phyloP scores from a whole-genome alignment of 2,329 filamentous ascomycete species.

The Chaetoscypha palmicola region DNA sequence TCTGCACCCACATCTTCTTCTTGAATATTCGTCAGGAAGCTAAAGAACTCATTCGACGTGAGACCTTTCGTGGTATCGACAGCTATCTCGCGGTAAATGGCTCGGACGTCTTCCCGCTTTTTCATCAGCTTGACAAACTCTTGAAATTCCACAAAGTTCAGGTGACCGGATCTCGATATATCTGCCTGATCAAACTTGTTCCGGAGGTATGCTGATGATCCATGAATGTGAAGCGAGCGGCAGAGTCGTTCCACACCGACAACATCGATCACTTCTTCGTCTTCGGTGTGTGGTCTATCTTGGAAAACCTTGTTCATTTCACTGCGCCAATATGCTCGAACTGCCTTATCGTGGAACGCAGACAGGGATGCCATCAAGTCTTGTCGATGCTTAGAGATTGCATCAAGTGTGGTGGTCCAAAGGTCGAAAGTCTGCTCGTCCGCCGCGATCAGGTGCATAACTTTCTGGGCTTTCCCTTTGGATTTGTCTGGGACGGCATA shows the following conservation, averaged over 20 bases:
- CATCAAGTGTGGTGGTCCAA: conserved; percentile 80
- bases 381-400: conserved; percentile 78
- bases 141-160: conserved; percentile 77
- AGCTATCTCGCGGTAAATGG: conserved; percentile 60
- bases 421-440: conserved; percentile 63
- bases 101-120: conserved; percentile 71
- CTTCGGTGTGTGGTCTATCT: conserved; percentile 42
- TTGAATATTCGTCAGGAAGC: conserved; percentile 68
- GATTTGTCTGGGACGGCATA: conserved; percentile 73
- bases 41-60: conserved; percentile 64
- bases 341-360: conserved; percentile 74
- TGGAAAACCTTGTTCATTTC: conserved; percentile 69
- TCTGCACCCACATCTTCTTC: conserved; percentile 67
- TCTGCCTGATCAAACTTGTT: conserved; percentile 70
- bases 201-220: conserved; percentile 65
- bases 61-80: conserved; percentile 56
- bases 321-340: conserved; percentile 77
- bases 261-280: conserved; percentile 68
- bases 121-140: conserved; percentile 79
- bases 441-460: conserved; percentile 79
- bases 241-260: conserved; percentile 76
- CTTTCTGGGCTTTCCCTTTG: conserved; percentile 64
- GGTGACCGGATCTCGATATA: conserved; percentile 50
- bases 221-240: conserved; percentile 86
- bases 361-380: conserved; percentile 86